Percentiles rank a stretch among this genome's conserved stretches.
phyloP scores from a whole-genome alignment of 202 grass and related monocot genomes.

The Miscanthus sacchariflorus region DNA sequence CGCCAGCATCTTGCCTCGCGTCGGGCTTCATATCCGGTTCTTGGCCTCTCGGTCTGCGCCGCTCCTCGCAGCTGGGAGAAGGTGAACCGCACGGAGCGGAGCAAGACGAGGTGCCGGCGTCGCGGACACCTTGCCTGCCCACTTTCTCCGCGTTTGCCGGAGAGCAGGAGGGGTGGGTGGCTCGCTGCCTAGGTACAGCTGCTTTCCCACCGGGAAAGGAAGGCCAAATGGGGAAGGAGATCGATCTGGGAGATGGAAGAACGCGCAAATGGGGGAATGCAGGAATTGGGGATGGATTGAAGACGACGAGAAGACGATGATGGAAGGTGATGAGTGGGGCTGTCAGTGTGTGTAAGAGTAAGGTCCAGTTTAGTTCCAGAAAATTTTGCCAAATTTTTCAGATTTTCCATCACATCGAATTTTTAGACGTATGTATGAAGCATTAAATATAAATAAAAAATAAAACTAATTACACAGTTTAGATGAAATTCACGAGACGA shows the following conservation, averaged over 20 bases:
- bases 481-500: no score
- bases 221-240: neutral
- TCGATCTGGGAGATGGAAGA: neutral
- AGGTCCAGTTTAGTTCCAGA: no score
- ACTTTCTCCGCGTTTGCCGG: constrained; percentile 27
- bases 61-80: neutral
- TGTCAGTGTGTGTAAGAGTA: neutral
- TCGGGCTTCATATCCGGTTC: constrained; percentile 59
- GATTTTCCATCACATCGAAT: no score
- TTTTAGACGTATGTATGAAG: no score
- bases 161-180: neutral
- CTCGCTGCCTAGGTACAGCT: neutral
- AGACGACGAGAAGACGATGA: neutral
- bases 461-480: no score
- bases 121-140: neutral
- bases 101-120: constrained; percentile 14
- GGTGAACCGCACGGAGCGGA: neutral
- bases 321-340: neutral
- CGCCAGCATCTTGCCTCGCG: constrained; percentile 55
- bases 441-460: no score
- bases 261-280: neutral
- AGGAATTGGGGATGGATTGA: constrained; percentile 20
- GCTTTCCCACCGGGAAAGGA: neutral
- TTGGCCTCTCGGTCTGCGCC: constrained; percentile 13
- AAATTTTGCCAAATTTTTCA: no score